Conservation (phyloP, 208 protist genomes). For the Acanthamoeba healyi region DNA sequence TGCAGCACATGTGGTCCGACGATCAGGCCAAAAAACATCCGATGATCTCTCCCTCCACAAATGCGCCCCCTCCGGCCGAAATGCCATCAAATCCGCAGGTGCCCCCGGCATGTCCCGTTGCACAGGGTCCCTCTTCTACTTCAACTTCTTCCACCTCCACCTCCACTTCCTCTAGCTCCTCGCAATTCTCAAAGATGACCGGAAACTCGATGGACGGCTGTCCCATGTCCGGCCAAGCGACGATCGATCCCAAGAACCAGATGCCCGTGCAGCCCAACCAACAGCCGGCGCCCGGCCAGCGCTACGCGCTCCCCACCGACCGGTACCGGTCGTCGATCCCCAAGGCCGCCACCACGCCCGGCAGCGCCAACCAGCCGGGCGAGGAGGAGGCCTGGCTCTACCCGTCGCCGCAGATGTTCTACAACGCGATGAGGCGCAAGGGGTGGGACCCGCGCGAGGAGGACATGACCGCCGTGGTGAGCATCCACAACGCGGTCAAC, state of each 20-base stretch:
- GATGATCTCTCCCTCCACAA: neutral
- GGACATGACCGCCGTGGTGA: slow-evolving; percentile 84
- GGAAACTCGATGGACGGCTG: neutral
- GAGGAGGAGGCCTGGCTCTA: slow-evolving; percentile 84
- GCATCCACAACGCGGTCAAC: slow-evolving; percentile 89
- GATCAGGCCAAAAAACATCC: neutral
- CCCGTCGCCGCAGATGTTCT: slow-evolving; percentile 89
- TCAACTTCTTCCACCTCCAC: slow-evolving; percentile 32
- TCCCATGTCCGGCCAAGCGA: neutral
- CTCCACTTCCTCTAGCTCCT: neutral
- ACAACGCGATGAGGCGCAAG: slow-evolving; percentile 87
- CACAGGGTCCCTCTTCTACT: neutral
- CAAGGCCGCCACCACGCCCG: slow-evolving; percentile 41
- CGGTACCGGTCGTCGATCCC: slow-evolving; percentile 84
- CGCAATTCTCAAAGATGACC: neutral
- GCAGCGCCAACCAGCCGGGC: slow-evolving; percentile 31
- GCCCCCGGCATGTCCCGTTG: neutral
- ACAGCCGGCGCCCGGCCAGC: slow-evolving; percentile 83
- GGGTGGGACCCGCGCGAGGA: slow-evolving; percentile 81
- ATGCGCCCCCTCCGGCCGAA: neutral
- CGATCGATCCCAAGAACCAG: slow-evolving; percentile 82
- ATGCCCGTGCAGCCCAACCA: slow-evolving; percentile 86
- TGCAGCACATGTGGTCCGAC: neutral
- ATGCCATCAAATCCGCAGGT: neutral
- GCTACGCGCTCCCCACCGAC: slow-evolving; percentile 71